Percentiles rank a stretch among this genome's conserved stretches.
phyloP scores from a whole-genome alignment of 345 rosid genomes.

The Brassica nigra region DNA sequence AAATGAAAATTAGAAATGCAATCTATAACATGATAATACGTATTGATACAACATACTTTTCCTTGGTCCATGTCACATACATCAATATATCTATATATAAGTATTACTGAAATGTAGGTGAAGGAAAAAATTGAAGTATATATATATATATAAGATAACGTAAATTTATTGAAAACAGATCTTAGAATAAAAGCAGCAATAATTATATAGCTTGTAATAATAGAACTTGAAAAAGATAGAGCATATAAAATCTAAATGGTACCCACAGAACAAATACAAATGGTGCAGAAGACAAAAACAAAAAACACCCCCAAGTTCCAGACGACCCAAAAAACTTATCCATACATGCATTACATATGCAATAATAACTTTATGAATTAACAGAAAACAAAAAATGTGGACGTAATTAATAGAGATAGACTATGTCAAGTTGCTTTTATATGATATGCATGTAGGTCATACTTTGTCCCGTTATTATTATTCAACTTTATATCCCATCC shows the following conservation, averaged over 20 bases:
- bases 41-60: background rate
- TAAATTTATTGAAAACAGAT: background rate
- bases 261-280: slow-evolving; percentile 39
- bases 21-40: background rate
- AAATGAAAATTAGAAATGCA: background rate
- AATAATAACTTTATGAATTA: slow-evolving; percentile 13
- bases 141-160: background rate
- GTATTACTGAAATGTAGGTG: slow-evolving; percentile 23
- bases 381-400: slow-evolving; percentile 25
- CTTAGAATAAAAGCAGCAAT: slow-evolving; percentile 20
- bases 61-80: background rate
- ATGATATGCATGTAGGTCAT: slow-evolving; percentile 42
- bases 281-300: slow-evolving; percentile 40
- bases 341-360: slow-evolving; percentile 22
- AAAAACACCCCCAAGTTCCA: slow-evolving; percentile 37
- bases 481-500: slow-evolving; percentile 24
- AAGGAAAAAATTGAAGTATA: background rate
- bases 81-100: too few species aligned
- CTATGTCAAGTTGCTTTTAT: slow-evolving; percentile 38
- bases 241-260: slow-evolving; percentile 39
- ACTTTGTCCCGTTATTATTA: slow-evolving; percentile 32
- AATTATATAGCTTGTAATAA: slow-evolving; percentile 18
- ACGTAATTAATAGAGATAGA: slow-evolving; percentile 35
- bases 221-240: slow-evolving; percentile 32
- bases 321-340: slow-evolving; percentile 40